Evolutionary conservation across 768 basidiomycete genomes (phyloP).

Genomic region (Amylocystis lapponica): DNA sequence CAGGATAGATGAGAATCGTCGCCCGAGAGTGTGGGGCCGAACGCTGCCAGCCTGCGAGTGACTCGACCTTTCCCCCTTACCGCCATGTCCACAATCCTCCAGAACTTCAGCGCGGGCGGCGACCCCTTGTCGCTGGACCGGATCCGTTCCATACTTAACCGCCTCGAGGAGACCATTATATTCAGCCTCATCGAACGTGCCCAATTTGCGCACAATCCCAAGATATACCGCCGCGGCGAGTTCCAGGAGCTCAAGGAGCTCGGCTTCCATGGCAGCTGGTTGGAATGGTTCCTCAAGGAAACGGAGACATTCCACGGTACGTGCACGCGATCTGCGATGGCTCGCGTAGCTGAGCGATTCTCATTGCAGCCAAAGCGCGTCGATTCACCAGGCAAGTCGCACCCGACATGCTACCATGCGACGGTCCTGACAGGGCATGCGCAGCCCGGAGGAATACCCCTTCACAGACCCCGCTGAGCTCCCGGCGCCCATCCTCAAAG

Average conservation of each 20-base stretch:
- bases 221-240: slow-evolving; percentile 76
- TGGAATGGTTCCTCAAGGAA: slow-evolving; percentile 97
- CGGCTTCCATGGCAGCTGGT: slow-evolving; percentile 83
- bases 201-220: slow-evolving; percentile 91
- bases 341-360: background rate
- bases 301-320: slow-evolving; percentile 92
- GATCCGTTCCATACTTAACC: slow-evolving; percentile 80
- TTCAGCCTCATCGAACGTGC: slow-evolving; percentile 96
- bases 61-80: background rate
- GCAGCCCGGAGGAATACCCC: slow-evolving; percentile 95
- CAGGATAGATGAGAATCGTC: too few species aligned
- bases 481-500: slow-evolving; percentile 74
- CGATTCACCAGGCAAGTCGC: slow-evolving; percentile 79
- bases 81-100: slow-evolving; percentile 24
- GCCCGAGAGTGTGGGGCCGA: too few species aligned
- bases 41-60: too few species aligned
- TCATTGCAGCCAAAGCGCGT: slow-evolving; percentile 75
- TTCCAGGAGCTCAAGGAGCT: slow-evolving; percentile 72
- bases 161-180: slow-evolving; percentile 98
- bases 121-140: slow-evolving; percentile 85
- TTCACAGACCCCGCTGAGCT: slow-evolving; percentile 70
- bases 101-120: slow-evolving; percentile 59
- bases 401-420: background rate
- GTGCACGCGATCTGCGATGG: slow-evolving; percentile 24
- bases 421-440: background rate